Percentiles rank a stretch among this genome's conserved stretches.
These are phyloP conservation scores for Penicillium alfredii DNA, from an alignment of 495 filamentous ascomycete species.

Conservation along the genomic window DNA sequence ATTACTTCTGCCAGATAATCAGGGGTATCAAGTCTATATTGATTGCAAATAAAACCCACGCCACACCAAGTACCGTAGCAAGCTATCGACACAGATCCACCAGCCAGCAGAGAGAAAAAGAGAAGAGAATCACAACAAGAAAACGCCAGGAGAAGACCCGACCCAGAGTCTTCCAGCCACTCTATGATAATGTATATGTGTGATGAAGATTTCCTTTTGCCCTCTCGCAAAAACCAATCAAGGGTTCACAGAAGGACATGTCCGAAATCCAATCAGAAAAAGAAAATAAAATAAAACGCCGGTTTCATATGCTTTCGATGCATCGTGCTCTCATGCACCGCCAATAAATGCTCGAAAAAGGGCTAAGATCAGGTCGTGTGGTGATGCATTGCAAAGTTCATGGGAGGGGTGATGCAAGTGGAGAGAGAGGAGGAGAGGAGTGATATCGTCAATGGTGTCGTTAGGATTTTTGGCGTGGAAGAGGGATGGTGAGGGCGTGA, in stretches of 20 bases:
- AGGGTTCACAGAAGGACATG: background rate
- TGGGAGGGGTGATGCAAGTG: conserved; percentile 3
- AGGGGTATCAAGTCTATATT: conserved; percentile 1
- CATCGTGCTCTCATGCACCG: conserved; percentile 31
- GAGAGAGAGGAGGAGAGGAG: conserved; percentile 6
- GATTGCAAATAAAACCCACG: background rate
- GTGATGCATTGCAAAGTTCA: conserved; percentile 13
- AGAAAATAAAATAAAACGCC: conserved; percentile 25
- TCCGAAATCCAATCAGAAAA: conserved; percentile 7
- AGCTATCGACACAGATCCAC: conserved; percentile 18
- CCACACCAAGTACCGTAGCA: conserved; percentile 18
- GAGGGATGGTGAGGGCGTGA: background rate
- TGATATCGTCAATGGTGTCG: conserved; percentile 3
- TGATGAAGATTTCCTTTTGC: no score
- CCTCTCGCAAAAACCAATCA: conserved; percentile 7
- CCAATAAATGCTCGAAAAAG: conserved; percentile 26
- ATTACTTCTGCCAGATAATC: no score
- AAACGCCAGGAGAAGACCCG: background rate
- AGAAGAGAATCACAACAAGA: background rate
- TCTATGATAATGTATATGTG: conserved; percentile 5
- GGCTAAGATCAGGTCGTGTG: conserved; percentile 16
- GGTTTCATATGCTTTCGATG: conserved; percentile 25
- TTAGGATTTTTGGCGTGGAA: conserved; percentile 1
- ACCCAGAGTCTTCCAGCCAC: conserved; percentile 4
- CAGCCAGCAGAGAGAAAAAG: conserved; percentile 8